Evolutionary conservation across 257 asterid species (phyloP).

Genomic region (Gynochthodes officinalis): DNA sequence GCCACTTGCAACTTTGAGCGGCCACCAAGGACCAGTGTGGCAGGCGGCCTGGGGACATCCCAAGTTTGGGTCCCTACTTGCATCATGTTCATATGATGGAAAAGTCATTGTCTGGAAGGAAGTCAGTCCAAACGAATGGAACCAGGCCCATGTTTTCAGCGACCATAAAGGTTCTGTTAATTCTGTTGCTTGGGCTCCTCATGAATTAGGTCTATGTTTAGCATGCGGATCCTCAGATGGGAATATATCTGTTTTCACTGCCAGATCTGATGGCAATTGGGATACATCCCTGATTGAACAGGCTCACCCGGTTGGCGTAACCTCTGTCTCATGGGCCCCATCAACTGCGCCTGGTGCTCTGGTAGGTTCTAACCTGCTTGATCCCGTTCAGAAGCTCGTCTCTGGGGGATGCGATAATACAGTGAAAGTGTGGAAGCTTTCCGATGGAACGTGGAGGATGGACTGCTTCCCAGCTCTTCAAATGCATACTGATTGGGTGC

Average conservation of each 20-base stretch:
- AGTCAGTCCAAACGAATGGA: constrained; percentile 61
- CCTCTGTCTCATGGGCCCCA: constrained; percentile 77
- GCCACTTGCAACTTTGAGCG: constrained; percentile 62
- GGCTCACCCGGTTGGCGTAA: constrained; percentile 71
- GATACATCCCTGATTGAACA: constrained; percentile 58
- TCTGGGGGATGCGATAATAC: constrained; percentile 74
- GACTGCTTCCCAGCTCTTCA: constrained; percentile 65
- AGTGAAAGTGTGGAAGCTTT: constrained; percentile 66
- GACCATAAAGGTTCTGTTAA: constrained; percentile 75
- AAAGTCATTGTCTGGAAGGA: constrained; percentile 74
- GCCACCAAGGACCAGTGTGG: constrained; percentile 84
- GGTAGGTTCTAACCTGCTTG: constrained; percentile 38
- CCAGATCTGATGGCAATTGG: constrained; percentile 62
- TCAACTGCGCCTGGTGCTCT: constrained; percentile 57
- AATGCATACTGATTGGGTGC: constrained; percentile 66
- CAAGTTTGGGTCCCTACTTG: constrained; percentile 68
- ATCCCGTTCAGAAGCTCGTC: constrained; percentile 50
- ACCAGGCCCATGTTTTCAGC: constrained; percentile 43
- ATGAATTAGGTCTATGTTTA: constrained; percentile 59
- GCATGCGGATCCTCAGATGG: constrained; percentile 81
- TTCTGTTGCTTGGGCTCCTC: constrained; percentile 77
- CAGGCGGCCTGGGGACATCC: constrained; percentile 83
- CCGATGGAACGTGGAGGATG: constrained; percentile 56
- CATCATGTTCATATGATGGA: constrained; percentile 77
- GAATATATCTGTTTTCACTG: constrained; percentile 54